Conservation (phyloP, 345 rosid genomes). For the Mercurialis annua region DNA sequence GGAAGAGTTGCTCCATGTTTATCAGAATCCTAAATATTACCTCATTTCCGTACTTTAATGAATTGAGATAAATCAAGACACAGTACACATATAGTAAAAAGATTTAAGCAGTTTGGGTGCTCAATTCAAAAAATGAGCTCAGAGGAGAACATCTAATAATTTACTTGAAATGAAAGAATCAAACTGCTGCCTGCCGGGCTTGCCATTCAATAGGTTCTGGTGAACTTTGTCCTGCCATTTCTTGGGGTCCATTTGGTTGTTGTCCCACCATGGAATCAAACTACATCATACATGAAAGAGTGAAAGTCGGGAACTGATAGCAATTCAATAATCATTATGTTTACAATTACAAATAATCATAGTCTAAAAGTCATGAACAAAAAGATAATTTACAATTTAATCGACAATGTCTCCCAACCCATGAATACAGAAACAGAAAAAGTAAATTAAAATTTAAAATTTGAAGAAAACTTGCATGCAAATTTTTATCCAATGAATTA, state of each 20-base stretch:
- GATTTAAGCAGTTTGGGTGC: conserved; percentile 1
- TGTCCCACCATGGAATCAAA: conserved; percentile 21
- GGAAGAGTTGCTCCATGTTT: neutral
- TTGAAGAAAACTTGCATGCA: neutral
- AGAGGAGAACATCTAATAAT: neutral
- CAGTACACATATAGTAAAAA: conserved; percentile 3
- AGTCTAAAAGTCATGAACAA: neutral
- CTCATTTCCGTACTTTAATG: neutral
- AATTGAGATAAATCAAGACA: neutral
- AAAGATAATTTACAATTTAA: neutral
- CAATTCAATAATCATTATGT: neutral
- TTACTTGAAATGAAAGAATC: neutral
- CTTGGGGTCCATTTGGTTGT: conserved; percentile 18
- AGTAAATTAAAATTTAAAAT: too few relatives aligned
- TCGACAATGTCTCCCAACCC: neutral
- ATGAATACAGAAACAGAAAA: too few relatives aligned
- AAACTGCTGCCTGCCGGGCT: conserved; percentile 26
- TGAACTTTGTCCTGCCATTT: conserved; percentile 5
- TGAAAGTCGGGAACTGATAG: neutral
- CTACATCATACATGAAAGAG: conserved; percentile 8
- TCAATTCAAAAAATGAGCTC: neutral
- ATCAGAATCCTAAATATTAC: neutral
- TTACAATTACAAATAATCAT: neutral
- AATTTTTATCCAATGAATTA: too few relatives aligned
- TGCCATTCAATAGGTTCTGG: conserved; percentile 17